Conservation (phyloP, 768 basidiomycete species). For the Suillus bovinus region DNA sequence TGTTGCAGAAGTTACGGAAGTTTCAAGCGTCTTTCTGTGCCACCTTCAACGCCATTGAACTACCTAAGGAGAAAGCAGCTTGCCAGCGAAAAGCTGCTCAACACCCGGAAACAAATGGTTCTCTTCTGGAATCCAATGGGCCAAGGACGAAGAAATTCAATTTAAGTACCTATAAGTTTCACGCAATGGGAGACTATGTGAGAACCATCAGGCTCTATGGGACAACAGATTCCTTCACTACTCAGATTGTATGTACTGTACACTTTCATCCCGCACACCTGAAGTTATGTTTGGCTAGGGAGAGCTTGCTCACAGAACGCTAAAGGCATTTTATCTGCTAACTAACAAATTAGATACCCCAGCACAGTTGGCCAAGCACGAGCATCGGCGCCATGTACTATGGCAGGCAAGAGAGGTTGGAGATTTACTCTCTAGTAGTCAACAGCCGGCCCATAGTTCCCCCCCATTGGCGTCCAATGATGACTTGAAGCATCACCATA, state of each 20-base stretch:
- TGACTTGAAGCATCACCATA: slow-evolving; percentile 17
- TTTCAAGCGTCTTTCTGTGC: slow-evolving; percentile 24
- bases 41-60: slow-evolving; percentile 27
- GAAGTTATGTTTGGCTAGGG: not conserved
- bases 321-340: not conserved
- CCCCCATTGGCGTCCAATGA: not conserved
- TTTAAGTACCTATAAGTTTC: slow-evolving; percentile 16
- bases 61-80: slow-evolving; percentile 29
- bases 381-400: not conserved
- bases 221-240: slow-evolving; percentile 38
- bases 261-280: not conserved
- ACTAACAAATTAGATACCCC: not conserved
- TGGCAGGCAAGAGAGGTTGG: not conserved
- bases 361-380: not conserved
- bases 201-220: slow-evolving; percentile 22
- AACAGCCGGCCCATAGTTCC: not conserved
- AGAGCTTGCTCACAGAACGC: not conserved
- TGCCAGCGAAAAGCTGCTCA: slow-evolving; percentile 15
- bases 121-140: not conserved
- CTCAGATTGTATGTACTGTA: slow-evolving; percentile 28
- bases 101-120: not conserved
- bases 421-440: not conserved
- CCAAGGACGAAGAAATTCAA: slow-evolving; percentile 14
- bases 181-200: slow-evolving; percentile 17
- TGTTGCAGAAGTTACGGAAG: slow-evolving; percentile 11